phyloP scores from a whole-genome alignment of 1,284 basidiomycete genomes.

The Volvariella surrecta region DNA sequence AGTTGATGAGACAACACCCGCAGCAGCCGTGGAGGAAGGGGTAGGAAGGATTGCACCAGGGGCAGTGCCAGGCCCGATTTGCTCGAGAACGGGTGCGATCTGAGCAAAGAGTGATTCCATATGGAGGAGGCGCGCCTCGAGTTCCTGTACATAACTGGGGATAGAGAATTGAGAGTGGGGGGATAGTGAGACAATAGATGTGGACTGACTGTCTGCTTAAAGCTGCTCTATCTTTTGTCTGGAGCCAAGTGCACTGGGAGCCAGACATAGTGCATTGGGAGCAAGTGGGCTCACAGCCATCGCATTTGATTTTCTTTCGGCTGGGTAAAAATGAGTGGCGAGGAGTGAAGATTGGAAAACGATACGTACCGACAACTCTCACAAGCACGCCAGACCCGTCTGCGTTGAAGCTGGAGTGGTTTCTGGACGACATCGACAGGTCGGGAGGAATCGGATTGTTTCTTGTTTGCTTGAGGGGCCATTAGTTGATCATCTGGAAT shows the following conservation, averaged over 20 bases:
- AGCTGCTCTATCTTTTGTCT: conserved; percentile 80
- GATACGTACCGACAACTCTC: conserved; percentile 72
- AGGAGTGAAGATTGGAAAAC: conserved; percentile 11
- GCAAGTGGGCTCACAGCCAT: conserved; percentile 77
- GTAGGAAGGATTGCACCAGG: conserved; percentile 14
- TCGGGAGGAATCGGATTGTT: conserved; percentile 48
- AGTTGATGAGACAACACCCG: conserved; percentile 17
- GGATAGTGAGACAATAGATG: conserved; percentile 5
- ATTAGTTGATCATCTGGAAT: conserved; percentile 43
- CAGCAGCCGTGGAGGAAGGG: conserved; percentile 18
- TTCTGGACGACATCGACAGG: conserved; percentile 49
- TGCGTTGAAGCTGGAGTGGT: conserved; percentile 65
- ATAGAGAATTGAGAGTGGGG: conserved; percentile 8
- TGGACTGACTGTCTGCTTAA: conserved; percentile 74
- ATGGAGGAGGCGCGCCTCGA: conserved; percentile 74
- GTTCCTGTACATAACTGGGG: conserved; percentile 76
- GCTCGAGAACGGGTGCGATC: conserved; percentile 67
- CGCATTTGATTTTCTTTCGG: conserved; percentile 85
- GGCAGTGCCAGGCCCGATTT: conserved; percentile 47
- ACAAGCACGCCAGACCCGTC: conserved; percentile 76
- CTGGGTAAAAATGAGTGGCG: conserved; percentile 27
- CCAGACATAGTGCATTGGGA: conserved; percentile 67
- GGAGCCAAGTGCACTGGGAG: conserved; percentile 75
- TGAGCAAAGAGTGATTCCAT: conserved; percentile 78
- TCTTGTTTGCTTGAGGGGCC: conserved; percentile 60